phyloP scores from a whole-genome alignment of 2,329 filamentous ascomycete species.

The Trichoderma cornu-damae region DNA sequence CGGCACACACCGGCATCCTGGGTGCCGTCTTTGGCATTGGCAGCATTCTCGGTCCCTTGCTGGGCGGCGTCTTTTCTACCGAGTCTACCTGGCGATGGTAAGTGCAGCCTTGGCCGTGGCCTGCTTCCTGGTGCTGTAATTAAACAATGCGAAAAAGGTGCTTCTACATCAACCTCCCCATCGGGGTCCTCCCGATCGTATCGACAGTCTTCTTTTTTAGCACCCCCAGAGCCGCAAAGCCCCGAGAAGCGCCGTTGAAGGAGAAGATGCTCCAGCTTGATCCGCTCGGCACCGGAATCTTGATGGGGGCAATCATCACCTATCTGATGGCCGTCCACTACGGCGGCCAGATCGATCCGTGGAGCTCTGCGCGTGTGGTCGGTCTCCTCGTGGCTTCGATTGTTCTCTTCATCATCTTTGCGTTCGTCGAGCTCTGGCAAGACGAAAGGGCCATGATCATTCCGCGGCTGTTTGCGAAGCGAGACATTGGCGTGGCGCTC shows the following conservation, averaged over 20 bases:
- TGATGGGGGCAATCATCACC: constrained; percentile 35
- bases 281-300: constrained; percentile 27
- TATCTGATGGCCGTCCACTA: constrained; percentile 45
- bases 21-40: constrained; percentile 25
- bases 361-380: constrained; percentile 34
- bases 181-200: constrained; percentile 22
- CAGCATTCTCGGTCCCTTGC: constrained; percentile 25
- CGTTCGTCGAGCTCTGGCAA: constrained; percentile 33
- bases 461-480: constrained; percentile 32
- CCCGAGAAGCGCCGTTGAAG: constrained; percentile 27
- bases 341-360: constrained; percentile 36
- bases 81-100: constrained; percentile 28
- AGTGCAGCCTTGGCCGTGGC: background rate
- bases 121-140: background rate
- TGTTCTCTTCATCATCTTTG: constrained; percentile 29
- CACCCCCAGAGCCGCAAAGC: constrained; percentile 29
- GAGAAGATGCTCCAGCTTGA: constrained; percentile 39
- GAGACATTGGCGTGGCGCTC: constrained; percentile 30
- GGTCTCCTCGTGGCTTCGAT: constrained; percentile 34
- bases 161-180: constrained; percentile 31
- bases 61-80: constrained; percentile 27
- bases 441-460: constrained; percentile 37
- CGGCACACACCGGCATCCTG: constrained; percentile 25
- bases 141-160: background rate
- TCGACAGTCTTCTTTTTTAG: constrained; percentile 32